These are phyloP conservation scores for Cyamopsis tetragonoloba DNA, from an alignment of 306 rosid genomes.

Conservation along the genomic window DNA sequence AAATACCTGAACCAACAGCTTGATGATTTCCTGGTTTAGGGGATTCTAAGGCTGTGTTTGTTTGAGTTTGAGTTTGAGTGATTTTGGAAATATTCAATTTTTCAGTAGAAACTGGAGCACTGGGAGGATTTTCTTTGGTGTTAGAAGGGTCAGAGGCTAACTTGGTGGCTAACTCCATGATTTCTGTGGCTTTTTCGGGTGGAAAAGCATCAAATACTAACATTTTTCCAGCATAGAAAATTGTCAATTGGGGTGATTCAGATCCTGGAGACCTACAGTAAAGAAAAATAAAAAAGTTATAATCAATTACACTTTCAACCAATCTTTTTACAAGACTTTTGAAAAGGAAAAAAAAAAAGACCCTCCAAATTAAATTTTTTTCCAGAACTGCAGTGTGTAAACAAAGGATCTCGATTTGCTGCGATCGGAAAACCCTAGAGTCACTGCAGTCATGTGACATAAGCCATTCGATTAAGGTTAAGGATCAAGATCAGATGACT, in stretches of 20 bases:
- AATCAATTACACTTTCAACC: too few relatives aligned
- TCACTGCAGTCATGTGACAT: too few relatives aligned
- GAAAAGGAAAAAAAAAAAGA: too few relatives aligned
- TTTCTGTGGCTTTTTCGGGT: conserved; percentile 56
- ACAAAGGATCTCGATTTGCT: too few relatives aligned
- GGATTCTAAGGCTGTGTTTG: conserved; percentile 23
- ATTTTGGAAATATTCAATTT: neutral
- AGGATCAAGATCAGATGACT: too few relatives aligned
- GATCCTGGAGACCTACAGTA: conserved; percentile 32
- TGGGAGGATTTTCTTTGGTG: neutral
- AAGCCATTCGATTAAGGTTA: too few relatives aligned
- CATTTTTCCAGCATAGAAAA: conserved; percentile 66
- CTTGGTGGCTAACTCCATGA: conserved; percentile 64
- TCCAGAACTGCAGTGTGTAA: too few relatives aligned
- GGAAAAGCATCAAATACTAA: conserved; percentile 57
- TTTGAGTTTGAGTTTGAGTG: conserved; percentile 18
- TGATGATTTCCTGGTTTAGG: conserved; percentile 26
- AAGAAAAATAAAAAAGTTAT: neutral
- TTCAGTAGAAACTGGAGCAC: conserved; percentile 22
- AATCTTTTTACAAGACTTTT: too few relatives aligned
- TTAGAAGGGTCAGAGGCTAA: conserved; percentile 33
- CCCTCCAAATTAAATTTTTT: too few relatives aligned
- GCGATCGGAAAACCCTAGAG: too few relatives aligned
- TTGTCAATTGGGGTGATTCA: conserved; percentile 58
- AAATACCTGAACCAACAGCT: conserved; percentile 40